Conservation (phyloP, 495 filamentous ascomycete genomes). For the Penicillium salamii region DNA sequence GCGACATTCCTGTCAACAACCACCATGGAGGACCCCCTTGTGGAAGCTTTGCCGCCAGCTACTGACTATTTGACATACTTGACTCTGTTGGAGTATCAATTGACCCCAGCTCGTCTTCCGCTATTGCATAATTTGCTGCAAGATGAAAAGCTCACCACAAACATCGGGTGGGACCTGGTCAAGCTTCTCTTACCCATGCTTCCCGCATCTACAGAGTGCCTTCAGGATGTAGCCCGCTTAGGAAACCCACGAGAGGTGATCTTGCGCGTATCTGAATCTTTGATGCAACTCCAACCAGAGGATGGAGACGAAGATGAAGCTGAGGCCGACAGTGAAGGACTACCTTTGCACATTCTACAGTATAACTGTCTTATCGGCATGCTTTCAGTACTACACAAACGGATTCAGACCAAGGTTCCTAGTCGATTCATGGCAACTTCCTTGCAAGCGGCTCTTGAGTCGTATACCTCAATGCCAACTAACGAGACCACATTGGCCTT, state of each 20-base stretch:
- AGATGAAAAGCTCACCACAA: constrained; percentile 76
- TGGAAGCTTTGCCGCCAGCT: constrained; percentile 60
- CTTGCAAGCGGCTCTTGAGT: constrained; percentile 68
- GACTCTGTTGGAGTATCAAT: constrained; percentile 81
- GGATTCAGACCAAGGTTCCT: constrained; percentile 87
- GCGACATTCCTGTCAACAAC: constrained; percentile 8
- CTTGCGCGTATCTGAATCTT: constrained; percentile 75
- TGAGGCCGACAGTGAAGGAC: constrained; percentile 20
- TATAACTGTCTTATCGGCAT: constrained; percentile 78
- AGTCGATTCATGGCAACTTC: constrained; percentile 91
- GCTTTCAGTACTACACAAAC: constrained; percentile 78
- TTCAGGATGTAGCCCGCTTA: constrained; percentile 72
- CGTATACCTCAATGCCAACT: constrained; percentile 56
- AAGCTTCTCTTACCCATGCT: constrained; percentile 77
- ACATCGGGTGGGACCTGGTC: constrained; percentile 96
- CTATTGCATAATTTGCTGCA: constrained; percentile 75
- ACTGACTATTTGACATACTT: constrained; percentile 86
- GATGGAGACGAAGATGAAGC: constrained; percentile 50
- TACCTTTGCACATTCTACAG: constrained; percentile 39
- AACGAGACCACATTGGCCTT: constrained; percentile 70
- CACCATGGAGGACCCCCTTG: constrained; percentile 40
- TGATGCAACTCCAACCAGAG: constrained; percentile 56
- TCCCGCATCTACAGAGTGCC: constrained; percentile 66
- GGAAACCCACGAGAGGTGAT: constrained; percentile 95
- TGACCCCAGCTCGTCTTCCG: constrained; percentile 73